phyloP scores from a whole-genome alignment of 805 yeast species.

The Lipomyces japonicus region DNA sequence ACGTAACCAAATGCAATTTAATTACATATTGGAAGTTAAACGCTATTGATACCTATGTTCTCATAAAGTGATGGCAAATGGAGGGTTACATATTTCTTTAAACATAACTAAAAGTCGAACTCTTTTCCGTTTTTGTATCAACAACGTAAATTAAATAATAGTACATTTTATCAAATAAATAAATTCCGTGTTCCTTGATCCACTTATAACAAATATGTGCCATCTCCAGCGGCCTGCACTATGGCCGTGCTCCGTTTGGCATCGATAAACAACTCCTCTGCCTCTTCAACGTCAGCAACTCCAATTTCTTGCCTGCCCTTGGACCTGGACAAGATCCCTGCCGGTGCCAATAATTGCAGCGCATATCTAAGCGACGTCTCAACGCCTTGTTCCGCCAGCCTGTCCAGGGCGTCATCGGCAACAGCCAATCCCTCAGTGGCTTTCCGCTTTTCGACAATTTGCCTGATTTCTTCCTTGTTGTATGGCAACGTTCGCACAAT shows the following conservation, averaged over 20 bases:
- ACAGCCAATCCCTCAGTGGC: constrained; percentile 91
- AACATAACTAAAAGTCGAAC: too few species aligned
- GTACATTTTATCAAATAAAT: too few species aligned
- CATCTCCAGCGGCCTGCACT: constrained; percentile 40
- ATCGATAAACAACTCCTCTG: constrained; percentile 60
- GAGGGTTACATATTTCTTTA: too few species aligned
- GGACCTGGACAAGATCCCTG: constrained; percentile 75
- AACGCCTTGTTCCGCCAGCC: constrained; percentile 82
- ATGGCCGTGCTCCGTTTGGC: constrained; percentile 66
- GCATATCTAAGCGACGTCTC: constrained; percentile 92
- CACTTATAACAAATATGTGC: background rate
- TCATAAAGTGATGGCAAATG: too few species aligned
- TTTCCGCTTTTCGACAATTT: constrained; percentile 83
- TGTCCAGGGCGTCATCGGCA: constrained; percentile 73
- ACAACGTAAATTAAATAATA: too few species aligned
- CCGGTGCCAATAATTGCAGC: constrained; percentile 71
- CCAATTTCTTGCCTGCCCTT: constrained; percentile 55
- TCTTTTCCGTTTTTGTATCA: too few species aligned
- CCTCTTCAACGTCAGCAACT: constrained; percentile 37
- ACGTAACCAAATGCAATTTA: too few species aligned
- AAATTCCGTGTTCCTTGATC: too few species aligned
- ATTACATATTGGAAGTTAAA: too few species aligned
- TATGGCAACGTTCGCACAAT: constrained; percentile 84
- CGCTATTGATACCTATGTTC: too few species aligned
- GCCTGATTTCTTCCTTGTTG: constrained; percentile 74